phyloP scores from a whole-genome alignment of 2,329 filamentous ascomycete species.

The Aspergillus arachidicola region DNA sequence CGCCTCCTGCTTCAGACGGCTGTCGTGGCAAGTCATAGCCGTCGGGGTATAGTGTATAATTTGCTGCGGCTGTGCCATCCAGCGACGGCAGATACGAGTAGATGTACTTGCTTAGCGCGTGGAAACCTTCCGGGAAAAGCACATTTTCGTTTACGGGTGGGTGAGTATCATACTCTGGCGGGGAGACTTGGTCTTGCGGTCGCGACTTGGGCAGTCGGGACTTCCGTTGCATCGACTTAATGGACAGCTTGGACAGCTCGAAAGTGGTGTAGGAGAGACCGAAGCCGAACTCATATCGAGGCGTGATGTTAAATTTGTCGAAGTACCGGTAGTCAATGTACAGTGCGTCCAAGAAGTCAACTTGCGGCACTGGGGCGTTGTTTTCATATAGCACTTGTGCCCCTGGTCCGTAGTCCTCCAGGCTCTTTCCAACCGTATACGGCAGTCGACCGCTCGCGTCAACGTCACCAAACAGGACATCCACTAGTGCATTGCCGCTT shows the following conservation, averaged over 20 bases:
- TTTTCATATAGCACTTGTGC: conserved; percentile 70
- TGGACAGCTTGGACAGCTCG: conserved; percentile 57
- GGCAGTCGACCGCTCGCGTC: conserved; percentile 83
- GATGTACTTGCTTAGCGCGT: conserved; percentile 68
- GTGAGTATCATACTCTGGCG: conserved; percentile 58
- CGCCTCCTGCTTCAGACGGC: conserved; percentile 68
- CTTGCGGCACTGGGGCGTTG: conserved; percentile 72
- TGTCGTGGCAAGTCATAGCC: conserved; percentile 56
- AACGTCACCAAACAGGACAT: conserved; percentile 76
- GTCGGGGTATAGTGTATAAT: conserved; percentile 54
- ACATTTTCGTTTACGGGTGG: conserved; percentile 60
- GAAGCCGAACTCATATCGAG: conserved; percentile 83
- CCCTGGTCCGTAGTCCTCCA: conserved; percentile 75
- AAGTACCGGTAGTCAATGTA: conserved; percentile 91
- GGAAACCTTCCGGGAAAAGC: conserved; percentile 63
- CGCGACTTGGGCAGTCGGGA: conserved; percentile 49
- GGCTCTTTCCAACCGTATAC: conserved; percentile 77
- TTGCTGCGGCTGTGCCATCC: conserved; percentile 49
- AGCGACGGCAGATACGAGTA: conserved; percentile 68
- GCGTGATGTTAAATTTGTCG: conserved; percentile 72
- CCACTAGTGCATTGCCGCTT: conserved; percentile 77
- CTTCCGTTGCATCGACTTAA: conserved; percentile 54
- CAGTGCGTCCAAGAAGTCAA: conserved; percentile 79
- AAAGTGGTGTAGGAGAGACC: conserved; percentile 83
- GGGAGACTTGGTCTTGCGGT: conserved; percentile 42